phyloP scores from a whole-genome alignment of 1,284 basidiomycete genomes.

The Xerocomus nothofagi region DNA sequence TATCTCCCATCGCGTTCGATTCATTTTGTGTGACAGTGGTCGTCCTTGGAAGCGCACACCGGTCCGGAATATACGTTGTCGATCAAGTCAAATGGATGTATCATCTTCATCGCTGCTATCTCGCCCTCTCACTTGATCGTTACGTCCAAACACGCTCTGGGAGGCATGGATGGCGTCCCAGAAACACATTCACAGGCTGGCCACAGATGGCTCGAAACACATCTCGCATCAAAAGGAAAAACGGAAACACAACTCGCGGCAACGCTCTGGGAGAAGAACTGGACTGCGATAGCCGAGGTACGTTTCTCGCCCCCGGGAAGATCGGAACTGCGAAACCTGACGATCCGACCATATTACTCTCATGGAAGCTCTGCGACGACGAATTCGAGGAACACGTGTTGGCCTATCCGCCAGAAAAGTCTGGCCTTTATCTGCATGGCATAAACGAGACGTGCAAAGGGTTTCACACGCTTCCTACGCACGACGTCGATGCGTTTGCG shows the following conservation, averaged over 20 bases:
- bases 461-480: conserved; percentile 75
- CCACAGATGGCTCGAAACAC: conserved; percentile 79
- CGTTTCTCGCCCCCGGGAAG: no score
- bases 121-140: conserved; percentile 76
- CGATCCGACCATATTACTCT: no score
- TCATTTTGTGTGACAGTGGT: conserved; percentile 61
- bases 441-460: conserved; percentile 74
- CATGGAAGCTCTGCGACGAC: conserved; percentile 90
- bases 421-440: conserved; percentile 93
- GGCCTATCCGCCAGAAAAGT: conserved; percentile 75
- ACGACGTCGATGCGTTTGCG: conserved; percentile 79
- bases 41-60: conserved; percentile 70
- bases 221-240: conserved; percentile 65
- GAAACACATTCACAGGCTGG: conserved; percentile 78
- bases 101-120: conserved; percentile 93
- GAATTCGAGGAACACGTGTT: conserved; percentile 98
- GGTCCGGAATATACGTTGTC: conserved; percentile 85
- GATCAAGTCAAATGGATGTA: conserved; percentile 96
- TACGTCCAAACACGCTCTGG: conserved; percentile 91
- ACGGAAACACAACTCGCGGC: conserved; percentile 75
- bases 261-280: conserved; percentile 78
- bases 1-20: no score
- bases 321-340: no score
- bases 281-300: conserved; percentile 92
- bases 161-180: conserved; percentile 41